Percentiles rank a stretch among this genome's conserved stretches.
These are phyloP conservation scores for Ganoderma sinense DNA, from an alignment of 1,284 basidiomycete genomes.

Conservation along the genomic window DNA sequence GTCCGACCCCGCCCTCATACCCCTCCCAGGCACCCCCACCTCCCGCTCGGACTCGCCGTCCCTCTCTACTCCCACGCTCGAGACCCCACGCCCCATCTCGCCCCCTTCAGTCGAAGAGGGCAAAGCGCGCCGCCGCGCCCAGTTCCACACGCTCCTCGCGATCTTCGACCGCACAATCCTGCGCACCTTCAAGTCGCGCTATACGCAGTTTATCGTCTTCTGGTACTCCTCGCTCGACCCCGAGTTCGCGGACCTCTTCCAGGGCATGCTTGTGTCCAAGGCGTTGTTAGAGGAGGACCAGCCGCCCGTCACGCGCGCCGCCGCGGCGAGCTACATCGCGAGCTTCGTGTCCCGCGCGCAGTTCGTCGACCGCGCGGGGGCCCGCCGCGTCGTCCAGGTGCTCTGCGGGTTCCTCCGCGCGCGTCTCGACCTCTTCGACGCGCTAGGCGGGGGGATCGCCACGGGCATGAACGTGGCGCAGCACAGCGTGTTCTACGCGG, in stretches of 20 bases:
- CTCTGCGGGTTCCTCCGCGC: slow-evolving; percentile 86
- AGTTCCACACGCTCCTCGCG: slow-evolving; percentile 89
- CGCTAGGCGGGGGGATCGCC: slow-evolving; percentile 37
- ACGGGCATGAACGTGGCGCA: slow-evolving; percentile 50
- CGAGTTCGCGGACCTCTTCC: slow-evolving; percentile 92
- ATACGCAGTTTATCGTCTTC: slow-evolving; percentile 97
- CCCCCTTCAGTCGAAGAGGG: slow-evolving; percentile 40
- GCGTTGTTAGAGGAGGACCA: slow-evolving; percentile 74
- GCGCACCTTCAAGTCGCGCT: slow-evolving; percentile 95
- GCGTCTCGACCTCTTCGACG: slow-evolving; percentile 78
- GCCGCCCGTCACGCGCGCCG: slow-evolving; percentile 83
- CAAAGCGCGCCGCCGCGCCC: slow-evolving; percentile 54
- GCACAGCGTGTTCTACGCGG: slow-evolving; percentile 90
- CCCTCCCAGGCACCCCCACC: slow-evolving; percentile 36
- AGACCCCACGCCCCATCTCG: slow-evolving; percentile 30
- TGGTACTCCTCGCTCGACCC: slow-evolving; percentile 92
- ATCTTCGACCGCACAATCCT: slow-evolving; percentile 95
- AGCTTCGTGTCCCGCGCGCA: slow-evolving; percentile 92
- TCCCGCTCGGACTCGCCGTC: slow-evolving; percentile 31
- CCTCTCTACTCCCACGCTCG: slow-evolving; percentile 20
- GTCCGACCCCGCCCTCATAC: slow-evolving; percentile 28
- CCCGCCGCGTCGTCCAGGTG: slow-evolving; percentile 82
- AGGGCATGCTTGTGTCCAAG: slow-evolving; percentile 90
- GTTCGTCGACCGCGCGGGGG: slow-evolving; percentile 82
- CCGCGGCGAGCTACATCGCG: slow-evolving; percentile 92